Evolutionary conservation across 2,329 filamentous ascomycete genomes (phyloP), one percentile per base, ranked within the genome.

Genomic region (Zarea fungicola): DNA sequence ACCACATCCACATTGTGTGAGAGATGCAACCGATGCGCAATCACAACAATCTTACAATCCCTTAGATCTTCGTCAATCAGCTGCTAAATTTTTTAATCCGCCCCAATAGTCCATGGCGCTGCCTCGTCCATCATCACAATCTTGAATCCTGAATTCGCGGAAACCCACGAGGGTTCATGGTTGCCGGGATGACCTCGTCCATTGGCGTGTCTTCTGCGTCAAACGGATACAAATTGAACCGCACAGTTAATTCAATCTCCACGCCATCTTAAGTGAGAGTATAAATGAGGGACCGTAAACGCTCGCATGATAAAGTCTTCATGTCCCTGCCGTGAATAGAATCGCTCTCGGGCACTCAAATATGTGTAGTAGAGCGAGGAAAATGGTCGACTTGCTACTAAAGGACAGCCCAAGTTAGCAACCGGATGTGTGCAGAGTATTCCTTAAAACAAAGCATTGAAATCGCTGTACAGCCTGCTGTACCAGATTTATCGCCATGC

Each of bases 91-190:
- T 46, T 5, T 18, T 18, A 6, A 18, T 46, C 43, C 9, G 31
- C 22, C 1, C 7, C 22, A n/a, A 14, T 39, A 36, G 14, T 46
- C 43, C 34, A 46, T 46, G 11, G 32, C 28, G 18, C 43, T 46
- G 43, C 43, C 18, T 46, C 43, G 11, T 46, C 43, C 43, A 46
- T 39, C n/a, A 46, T 22, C 13, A 46, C 34, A 39, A 46, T 29
- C 23, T 46, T 46, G 6, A 23, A 18, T 4, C 10, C 10, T 6
- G 11, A 50, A 18, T 5, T 39, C 23, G 6, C 34, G 4, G 6
- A 46, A 11, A 3, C 23, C 34, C n/a, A 46, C 34, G 18, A 21
- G 11, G n/a, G 2, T 46, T 14, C 13, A 46, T 7, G 1, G 16
- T 25, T 3, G 16, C 25, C 13, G 39, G 34, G 13, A 46, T 36